Base-by-base conservation (phyloP, 2,329 filamentous ascomycete genomes). In the Pyrenophora teres region DNA sequence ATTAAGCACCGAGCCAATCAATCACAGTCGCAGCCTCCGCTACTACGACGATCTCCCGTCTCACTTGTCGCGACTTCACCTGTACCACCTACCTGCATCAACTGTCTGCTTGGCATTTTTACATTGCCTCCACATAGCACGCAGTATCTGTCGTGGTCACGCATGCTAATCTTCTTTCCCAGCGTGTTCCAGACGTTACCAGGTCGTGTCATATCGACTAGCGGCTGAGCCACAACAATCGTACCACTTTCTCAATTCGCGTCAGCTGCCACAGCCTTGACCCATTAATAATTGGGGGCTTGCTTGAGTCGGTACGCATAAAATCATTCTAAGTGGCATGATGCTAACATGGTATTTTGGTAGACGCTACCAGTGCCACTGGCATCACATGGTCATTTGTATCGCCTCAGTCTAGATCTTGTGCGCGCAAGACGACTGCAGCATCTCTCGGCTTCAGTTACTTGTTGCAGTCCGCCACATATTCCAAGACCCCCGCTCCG, bases 401-500 rank as follows among this genome's bases (percentile, higher is more conserved):
- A n/a, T 48, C 15, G 32, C 32, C 31, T 33, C 7, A 33, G 37
- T 57, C 51, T 54, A 46, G 47, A 48, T 51, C 35, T 46, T 43
- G 41, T 40, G 31, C 41, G 47, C 48, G 46, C 33, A 33, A 52
- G 41, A 54, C 45, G 38, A 40, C 31, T 38, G 45, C 42, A 54
- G 38, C 37, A 16, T 40, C 38, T 40, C 38, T 18, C n/a, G 42
- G 18, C 27, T 6, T 25, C n/a, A 12, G 15, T 36, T 40, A n/a
- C 52, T 38, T 45, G 8, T 42, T 39, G 25, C 40, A 37, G 27
- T 33, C 21, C 43, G 37, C 25, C 38, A 31, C 39, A 39, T 32
- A 9, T 37, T 35, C 50, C 56, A 58, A 60, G 54, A 50, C 40
- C 49, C 62, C 60, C 57, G 59, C 53, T 56, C 57, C 56, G 44